Base-by-base conservation (phyloP, 2,329 filamentous ascomycete species). In the Aspergillus hiratsukae region DNA sequence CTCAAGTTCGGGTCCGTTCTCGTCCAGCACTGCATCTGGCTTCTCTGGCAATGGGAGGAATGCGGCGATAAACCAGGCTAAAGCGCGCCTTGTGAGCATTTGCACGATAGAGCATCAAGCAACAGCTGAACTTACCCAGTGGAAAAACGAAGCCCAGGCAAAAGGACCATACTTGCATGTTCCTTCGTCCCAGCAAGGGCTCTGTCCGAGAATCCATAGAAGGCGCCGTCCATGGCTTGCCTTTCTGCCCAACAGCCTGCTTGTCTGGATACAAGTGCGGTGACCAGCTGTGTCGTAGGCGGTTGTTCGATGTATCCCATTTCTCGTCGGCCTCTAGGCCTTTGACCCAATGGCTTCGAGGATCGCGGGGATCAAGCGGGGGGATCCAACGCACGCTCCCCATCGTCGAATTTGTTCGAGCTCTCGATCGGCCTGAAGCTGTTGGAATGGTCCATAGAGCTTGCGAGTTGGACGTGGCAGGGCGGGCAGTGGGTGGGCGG, bases 31-130 rank as follows among this genome's bases (percentile, higher is more conserved):
- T 21, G 78, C 74, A 8, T 69, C 67, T 0, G 85, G 82, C 54
- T 81, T 80, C 1, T 77, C 76, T 9, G 89, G 89, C 6, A 95
- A 74, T 1, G 89, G 89, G 11, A 94, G 77, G 53, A 92, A 80
- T 1, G 90, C 83, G 1, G 87, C 91, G 60, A 91, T 78, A 76
- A 93, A 89, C 90, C 90, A 95, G 54, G 87, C 88, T 87, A 63
- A 50, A 55, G 49, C 45, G 49, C 4, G 65, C 51, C 21, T 14
- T 23, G 43, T 53, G 67, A 59, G 53, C 48, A 49, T 27, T 25
- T 40, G 28, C 31, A 23, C 9, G 5, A 29, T n/a, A 3, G 14
- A 25, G 6, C 27, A 9, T 43, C 28, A 19, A n/a, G 29, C 28
- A 7, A 23, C 19, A 31, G 7, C 5, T 19, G 49, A 29, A 72